Evolutionary conservation across 305 asterid species (phyloP).

Genomic region (Salvia sclarea): DNA sequence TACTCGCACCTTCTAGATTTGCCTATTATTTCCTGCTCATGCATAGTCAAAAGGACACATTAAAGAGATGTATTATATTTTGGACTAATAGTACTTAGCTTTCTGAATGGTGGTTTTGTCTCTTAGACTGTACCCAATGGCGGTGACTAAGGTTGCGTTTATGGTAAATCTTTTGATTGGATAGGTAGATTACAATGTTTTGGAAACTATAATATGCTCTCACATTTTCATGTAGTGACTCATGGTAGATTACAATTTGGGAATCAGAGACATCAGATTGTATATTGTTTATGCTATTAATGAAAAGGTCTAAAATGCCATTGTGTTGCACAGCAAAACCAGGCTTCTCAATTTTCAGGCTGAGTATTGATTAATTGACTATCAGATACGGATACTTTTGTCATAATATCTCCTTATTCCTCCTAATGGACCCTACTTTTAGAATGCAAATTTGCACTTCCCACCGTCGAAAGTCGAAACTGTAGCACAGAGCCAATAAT

Average conservation of each 20-base stretch:
- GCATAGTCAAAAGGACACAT: not conserved
- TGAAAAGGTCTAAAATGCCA: not conserved
- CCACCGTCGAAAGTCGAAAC: not conserved
- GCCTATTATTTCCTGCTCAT: not conserved
- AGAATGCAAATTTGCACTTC: not conserved
- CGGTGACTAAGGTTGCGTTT: not conserved
- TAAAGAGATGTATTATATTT: not conserved
- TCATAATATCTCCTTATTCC: not conserved
- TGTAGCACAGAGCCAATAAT: not conserved
- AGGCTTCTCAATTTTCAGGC: not conserved
- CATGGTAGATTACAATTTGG: not conserved
- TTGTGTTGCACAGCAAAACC: not conserved
- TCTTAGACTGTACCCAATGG: not conserved
- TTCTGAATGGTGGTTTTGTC: not conserved
- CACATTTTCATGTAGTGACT: not conserved
- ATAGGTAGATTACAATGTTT: not conserved
- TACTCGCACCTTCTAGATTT: slow-evolving; percentile 11
- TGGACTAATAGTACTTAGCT: not conserved
- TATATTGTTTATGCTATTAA: not conserved
- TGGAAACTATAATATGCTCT: not conserved
- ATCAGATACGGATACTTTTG: not conserved
- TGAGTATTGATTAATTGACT: not conserved
- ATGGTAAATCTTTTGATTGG: slow-evolving; percentile 6
- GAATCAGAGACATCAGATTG: not conserved
- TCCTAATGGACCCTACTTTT: not conserved